Base-by-base conservation (phyloP, 208 protist species). In the Leishmania tropica region DNA sequence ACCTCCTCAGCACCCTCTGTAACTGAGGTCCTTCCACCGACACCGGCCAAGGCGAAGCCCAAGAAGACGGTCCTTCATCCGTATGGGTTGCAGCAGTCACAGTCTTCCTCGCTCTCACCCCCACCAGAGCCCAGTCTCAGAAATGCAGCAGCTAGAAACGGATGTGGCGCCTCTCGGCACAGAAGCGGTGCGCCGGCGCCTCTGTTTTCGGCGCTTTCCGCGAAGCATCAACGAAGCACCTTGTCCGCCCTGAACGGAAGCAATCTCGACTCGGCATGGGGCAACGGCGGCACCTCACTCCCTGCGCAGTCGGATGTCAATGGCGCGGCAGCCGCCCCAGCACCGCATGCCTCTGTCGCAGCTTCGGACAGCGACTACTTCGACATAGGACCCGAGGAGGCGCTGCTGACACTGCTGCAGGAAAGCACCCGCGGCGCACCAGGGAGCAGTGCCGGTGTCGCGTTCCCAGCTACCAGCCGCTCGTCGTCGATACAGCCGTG, bases 381-480 rank as follows among this genome's bases (percentile, higher is more conserved):
- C 40, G 88, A 91, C 62, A 78, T 85, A 70, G 81, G 79, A 5
- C 82, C 88, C 10, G 89, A 91, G 68, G 81, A 80, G 35, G 81
- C 87, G 1, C 81, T 93, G 19, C 87, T 85, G 42, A 74, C 65
- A 11, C 65, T 90, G 45, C 60, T 86, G 78, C 81, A 58, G 3
- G 68, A 78, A 64, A 80, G 73, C 64, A 79, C 74, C 13, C 78
- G 74, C 53, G 35, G 68, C 24, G 10, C 71, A 45, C 47, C 51
- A 54, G 75, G 37, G 21, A 65, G 62, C n/a, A 40, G 19, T 15
- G 64, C 24, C 47, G 60, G 40, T 19, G 62, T 17, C 47, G 60
- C 37, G 42, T 13, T 42, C 45, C 64, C 54, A 48, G 53, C 53
- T n/a, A 48, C 75, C 47, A 78, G 75, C 35, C 48, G 48, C 28